Percentiles rank a stretch among this genome's conserved stretches.
These are phyloP conservation scores for Alternaria incomplexa DNA, from an alignment of 2,329 filamentous ascomycete species.

Conservation along the genomic window DNA sequence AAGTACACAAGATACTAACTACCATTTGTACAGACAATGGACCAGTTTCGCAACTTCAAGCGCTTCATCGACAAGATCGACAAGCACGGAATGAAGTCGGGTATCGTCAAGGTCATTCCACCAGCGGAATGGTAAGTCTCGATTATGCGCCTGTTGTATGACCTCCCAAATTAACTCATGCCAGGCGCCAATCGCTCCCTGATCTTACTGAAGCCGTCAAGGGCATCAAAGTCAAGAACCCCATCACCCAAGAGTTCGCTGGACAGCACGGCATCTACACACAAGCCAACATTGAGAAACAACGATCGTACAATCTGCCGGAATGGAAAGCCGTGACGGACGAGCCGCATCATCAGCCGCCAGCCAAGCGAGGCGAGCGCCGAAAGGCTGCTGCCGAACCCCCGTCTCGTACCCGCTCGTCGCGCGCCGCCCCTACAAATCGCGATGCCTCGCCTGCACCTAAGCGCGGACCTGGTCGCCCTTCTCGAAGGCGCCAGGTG, in stretches of 20 bases:
- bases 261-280: constrained; percentile 94
- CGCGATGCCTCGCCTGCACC: constrained; percentile 46
- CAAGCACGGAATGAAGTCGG: constrained; percentile 94
- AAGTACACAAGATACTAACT: constrained; percentile 22
- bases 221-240: constrained; percentile 90
- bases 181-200: constrained; percentile 72
- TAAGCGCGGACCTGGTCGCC: constrained; percentile 59
- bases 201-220: constrained; percentile 85
- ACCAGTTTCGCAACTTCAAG: constrained; percentile 93
- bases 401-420: constrained; percentile 42
- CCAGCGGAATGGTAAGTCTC: constrained; percentile 84
- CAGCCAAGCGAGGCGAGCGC: constrained; percentile 84
- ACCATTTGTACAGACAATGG: constrained; percentile 68
- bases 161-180: constrained; percentile 15
- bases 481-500: constrained; percentile 40
- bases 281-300: constrained; percentile 95
- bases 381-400: constrained; percentile 57
- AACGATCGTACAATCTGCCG: constrained; percentile 92
- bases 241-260: constrained; percentile 98
- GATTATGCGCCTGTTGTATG: background rate
- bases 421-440: constrained; percentile 38
- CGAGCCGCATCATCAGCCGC: constrained; percentile 94
- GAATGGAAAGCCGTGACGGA: constrained; percentile 95
- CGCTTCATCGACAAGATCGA: constrained; percentile 90
- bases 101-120: constrained; percentile 94